A percentile compares a stretch with the other conserved stretches of the same genome.
Conservation (phyloP, 305 asterid species). For the Fraxinus platypoda region DNA sequence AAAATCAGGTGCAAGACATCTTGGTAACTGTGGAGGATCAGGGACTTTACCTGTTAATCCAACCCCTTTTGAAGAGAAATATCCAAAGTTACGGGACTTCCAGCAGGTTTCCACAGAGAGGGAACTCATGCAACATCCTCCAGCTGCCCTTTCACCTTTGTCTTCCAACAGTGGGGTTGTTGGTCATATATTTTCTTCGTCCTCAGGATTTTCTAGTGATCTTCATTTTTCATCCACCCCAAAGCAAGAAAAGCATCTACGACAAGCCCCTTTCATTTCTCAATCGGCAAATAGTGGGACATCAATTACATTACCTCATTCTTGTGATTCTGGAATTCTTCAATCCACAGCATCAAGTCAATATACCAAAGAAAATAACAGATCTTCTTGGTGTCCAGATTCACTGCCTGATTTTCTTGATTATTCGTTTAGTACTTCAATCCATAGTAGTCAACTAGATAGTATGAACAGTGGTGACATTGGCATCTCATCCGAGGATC, state of each 20-base stretch:
- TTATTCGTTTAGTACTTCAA: constrained; percentile 43
- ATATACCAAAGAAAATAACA: constrained; percentile 44
- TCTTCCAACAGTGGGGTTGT: constrained; percentile 59
- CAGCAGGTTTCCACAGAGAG: constrained; percentile 38
- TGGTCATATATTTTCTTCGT: constrained; percentile 66
- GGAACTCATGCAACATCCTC: constrained; percentile 44
- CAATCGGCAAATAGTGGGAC: constrained; percentile 57
- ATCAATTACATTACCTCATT: constrained; percentile 39
- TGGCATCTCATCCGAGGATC: constrained; percentile 50
- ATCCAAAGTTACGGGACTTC: constrained; percentile 41
- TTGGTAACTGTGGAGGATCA: constrained; percentile 56
- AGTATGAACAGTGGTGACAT: constrained; percentile 34
- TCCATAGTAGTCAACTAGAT: constrained; percentile 50
- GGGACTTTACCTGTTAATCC: constrained; percentile 58
- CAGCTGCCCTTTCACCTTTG: constrained; percentile 41
- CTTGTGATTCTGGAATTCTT: constrained; percentile 53
- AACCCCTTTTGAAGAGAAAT: constrained; percentile 47
- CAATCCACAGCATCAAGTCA: constrained; percentile 62
- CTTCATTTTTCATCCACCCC: constrained; percentile 64
- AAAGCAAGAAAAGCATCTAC: constrained; percentile 53
- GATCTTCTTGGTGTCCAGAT: constrained; percentile 62
- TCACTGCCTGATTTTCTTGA: constrained; percentile 65
- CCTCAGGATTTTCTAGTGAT: constrained; percentile 59
- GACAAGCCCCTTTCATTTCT: constrained; percentile 61
- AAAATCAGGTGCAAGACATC: constrained; percentile 54